A percentile compares a stretch with the other conserved stretches of the same genome.
These are phyloP conservation scores for Phaeoacremonium minimum DNA, from an alignment of 2,329 filamentous ascomycete species.

Conservation along the genomic window DNA sequence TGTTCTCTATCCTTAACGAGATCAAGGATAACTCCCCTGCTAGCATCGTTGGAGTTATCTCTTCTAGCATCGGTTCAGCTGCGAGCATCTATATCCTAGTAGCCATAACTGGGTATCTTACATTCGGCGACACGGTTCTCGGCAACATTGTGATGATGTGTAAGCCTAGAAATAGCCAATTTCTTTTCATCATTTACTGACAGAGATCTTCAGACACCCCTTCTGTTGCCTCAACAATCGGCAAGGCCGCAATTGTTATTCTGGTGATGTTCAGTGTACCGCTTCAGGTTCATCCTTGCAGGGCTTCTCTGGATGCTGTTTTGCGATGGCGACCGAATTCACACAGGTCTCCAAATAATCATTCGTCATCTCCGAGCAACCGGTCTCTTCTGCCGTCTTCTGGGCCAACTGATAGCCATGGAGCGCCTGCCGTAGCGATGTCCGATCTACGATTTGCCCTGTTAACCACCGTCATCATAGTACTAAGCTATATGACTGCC, in stretches of 20 bases:
- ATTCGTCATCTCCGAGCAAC: slow-evolving; percentile 33
- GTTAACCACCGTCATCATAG: slow-evolving; percentile 81
- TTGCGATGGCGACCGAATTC: slow-evolving; percentile 77
- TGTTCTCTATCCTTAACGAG: slow-evolving; percentile 98
- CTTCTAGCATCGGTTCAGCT: slow-evolving; percentile 82
- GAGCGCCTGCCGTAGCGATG: slow-evolving; percentile 60
- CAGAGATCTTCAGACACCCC: slow-evolving; percentile 62
- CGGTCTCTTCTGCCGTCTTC: slow-evolving; percentile 37
- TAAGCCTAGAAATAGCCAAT: slow-evolving; percentile 50
- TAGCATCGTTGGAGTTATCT: slow-evolving; percentile 74
- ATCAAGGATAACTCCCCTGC: slow-evolving; percentile 76
- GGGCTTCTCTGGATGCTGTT: slow-evolving; percentile 93
- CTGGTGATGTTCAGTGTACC: slow-evolving; percentile 96
- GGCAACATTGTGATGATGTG: slow-evolving; percentile 95
- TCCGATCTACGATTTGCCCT: slow-evolving; percentile 83
- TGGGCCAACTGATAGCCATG: slow-evolving; percentile 39
- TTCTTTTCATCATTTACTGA: no score
- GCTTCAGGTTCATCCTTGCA: slow-evolving; percentile 90
- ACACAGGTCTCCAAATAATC: slow-evolving; percentile 30
- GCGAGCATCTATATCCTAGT: slow-evolving; percentile 84
- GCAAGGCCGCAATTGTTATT: slow-evolving; percentile 90
- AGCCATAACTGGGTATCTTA: slow-evolving; percentile 91
- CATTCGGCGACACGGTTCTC: slow-evolving; percentile 83
- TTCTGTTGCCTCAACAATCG: slow-evolving; percentile 81
- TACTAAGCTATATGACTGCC: slow-evolving; percentile 80